A percentile compares a stretch with the other conserved stretches of the same genome.
These are phyloP conservation scores for Suillus placidus DNA, from an alignment of 768 basidiomycete species.

Conservation along the genomic window DNA sequence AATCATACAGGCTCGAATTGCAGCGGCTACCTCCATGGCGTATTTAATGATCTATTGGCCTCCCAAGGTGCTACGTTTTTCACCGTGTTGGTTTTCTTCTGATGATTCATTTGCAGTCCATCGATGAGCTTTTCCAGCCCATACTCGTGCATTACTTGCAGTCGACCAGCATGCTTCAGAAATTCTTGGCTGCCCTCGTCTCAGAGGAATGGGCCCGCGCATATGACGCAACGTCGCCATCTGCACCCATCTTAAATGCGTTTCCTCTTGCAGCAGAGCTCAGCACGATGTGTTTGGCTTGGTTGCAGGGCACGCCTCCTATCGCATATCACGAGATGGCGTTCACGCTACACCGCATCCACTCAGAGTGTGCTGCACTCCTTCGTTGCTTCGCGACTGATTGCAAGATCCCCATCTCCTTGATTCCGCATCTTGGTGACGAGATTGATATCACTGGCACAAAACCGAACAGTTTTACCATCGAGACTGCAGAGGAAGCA, in stretches of 20 bases:
- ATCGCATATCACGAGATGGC: slow-evolving; percentile 91
- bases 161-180: slow-evolving; percentile 91
- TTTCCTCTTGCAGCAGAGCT: slow-evolving; percentile 69
- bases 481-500: slow-evolving; percentile 73
- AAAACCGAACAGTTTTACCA: slow-evolving; percentile 70
- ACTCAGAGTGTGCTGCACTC: slow-evolving; percentile 75
- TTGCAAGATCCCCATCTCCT: slow-evolving; percentile 79
- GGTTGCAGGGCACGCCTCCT: slow-evolving; percentile 77
- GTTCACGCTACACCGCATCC: slow-evolving; percentile 75
- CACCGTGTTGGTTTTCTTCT: neutral
- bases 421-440: slow-evolving; percentile 76
- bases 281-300: slow-evolving; percentile 63
- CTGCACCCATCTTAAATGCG: slow-evolving; percentile 51
- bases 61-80: slow-evolving; percentile 42
- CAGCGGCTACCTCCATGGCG: slow-evolving; percentile 78
- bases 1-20: slow-evolving; percentile 77
- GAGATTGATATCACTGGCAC: slow-evolving; percentile 77
- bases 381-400: slow-evolving; percentile 84
- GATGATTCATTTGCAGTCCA: slow-evolving; percentile 29
- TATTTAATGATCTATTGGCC: slow-evolving; percentile 72
- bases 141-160: slow-evolving; percentile 79
- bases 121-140: slow-evolving; percentile 72
- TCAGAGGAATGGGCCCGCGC: slow-evolving; percentile 89
- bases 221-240: slow-evolving; percentile 41
- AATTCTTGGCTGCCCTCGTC: slow-evolving; percentile 81